Base-by-base conservation (phyloP, 2,329 filamentous ascomycete genomes). In the Dactylellina haptotyla region DNA sequence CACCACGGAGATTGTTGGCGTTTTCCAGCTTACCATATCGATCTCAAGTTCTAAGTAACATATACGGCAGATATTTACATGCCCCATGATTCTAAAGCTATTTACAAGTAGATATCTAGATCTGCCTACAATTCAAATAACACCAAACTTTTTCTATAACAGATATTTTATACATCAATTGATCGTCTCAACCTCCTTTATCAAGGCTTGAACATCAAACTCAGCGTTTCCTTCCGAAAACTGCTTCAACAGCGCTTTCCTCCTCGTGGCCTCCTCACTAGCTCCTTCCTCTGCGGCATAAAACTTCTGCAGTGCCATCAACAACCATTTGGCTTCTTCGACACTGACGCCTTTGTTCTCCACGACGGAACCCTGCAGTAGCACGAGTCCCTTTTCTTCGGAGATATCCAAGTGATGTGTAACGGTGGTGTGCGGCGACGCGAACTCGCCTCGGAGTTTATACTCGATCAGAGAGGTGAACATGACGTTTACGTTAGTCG, bases 401-500 rank as follows among this genome's bases (percentile, higher is more conserved):
- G 87, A 87, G 1, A 97, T 83, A 81, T 99, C 95, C 14, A 90
- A 83, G 81, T 99, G 92, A 81, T 98, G 93, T 41, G 94, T 97
- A 63, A 98, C 84, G 1, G 92, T 97, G 0, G 95, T 99, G 80
- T 99, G 95, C 50, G 95, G 93, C 81, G 90, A 88, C 46, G 92
- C 92, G 79, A 88, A 99, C 81, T 97, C 91, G 57, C 93, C 93
- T 57, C 94, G 86, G 67, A 92, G 83, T 84, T 98, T 97, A 83
- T 90, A 99, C 80, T 97, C 92, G 14, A 92, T 94, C 30, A 99
- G 85, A 79, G 95, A 91, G 0, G 95, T 99, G 83, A 99, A 98
- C 32, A 99, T 88, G 4, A 98, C 89, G 0, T 90, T 92, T 70
- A 86, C 87, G 2, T 88, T 89, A 72, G 85, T 30, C 83, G 84